Conservation (phyloP, 139 green algal species). For the Astrephomene gubernaculifera region DNA sequence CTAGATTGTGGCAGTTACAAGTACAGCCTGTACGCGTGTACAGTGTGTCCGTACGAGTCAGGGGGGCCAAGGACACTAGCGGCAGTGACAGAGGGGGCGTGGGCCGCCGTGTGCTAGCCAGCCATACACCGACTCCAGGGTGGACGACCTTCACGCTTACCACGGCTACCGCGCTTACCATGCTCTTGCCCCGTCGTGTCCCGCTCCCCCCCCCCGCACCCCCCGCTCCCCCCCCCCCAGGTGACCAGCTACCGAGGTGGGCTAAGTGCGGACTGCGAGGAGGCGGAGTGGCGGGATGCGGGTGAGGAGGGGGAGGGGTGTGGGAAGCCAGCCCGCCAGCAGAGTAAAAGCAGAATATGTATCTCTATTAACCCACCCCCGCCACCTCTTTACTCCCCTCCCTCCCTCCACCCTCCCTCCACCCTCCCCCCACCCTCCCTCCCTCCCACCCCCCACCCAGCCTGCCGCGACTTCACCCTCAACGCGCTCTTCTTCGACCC, state of each 20-base stretch:
- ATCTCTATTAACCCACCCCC: background rate
- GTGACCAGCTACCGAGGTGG: constrained; percentile 50
- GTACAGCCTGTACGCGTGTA: too few relatives aligned
- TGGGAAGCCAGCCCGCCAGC: background rate
- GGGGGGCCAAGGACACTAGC: too few relatives aligned
- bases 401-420: background rate
- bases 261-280: background rate
- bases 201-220: too few relatives aligned
- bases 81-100: too few relatives aligned
- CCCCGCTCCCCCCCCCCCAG: too few relatives aligned
- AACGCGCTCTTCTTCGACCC: constrained; percentile 68
- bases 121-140: too few relatives aligned
- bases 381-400: background rate
- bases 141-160: too few relatives aligned
- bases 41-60: too few relatives aligned
- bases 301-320: background rate
- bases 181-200: too few relatives aligned
- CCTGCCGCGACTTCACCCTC: constrained; percentile 65
- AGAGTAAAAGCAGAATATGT: background rate
- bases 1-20: too few relatives aligned
- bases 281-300: constrained; percentile 48
- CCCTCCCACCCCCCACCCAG: constrained; percentile 7
- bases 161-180: too few relatives aligned
- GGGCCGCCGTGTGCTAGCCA: too few relatives aligned
- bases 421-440: background rate